Conservation (phyloP, 2,329 filamentous ascomycete species). For the Ophiostoma himal-ulmi region DNA sequence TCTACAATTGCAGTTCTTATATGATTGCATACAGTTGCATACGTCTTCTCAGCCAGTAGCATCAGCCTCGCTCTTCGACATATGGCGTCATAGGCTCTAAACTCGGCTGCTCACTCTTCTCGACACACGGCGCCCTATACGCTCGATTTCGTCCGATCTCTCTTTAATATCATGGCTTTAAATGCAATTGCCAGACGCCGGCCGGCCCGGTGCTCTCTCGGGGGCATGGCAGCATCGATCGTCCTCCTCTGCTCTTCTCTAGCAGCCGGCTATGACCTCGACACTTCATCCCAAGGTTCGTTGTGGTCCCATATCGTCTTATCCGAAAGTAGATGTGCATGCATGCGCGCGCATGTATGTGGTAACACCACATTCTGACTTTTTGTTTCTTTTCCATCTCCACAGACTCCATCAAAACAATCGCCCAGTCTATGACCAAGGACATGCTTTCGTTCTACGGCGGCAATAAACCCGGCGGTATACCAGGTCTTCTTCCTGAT, state of each 20-base stretch:
- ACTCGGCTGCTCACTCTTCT: not conserved
- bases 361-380: slow-evolving; percentile 11
- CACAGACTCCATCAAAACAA: slow-evolving; percentile 44
- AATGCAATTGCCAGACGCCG: not conserved
- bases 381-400: not conserved
- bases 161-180: not conserved
- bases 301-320: not conserved
- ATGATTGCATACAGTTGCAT: not conserved
- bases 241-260: slow-evolving; percentile 11
- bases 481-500: slow-evolving; percentile 42
- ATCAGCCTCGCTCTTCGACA: not conserved
- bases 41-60: not conserved
- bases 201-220: slow-evolving; percentile 14
- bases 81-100: not conserved
- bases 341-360: not conserved
- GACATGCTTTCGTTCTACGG: slow-evolving; percentile 44
- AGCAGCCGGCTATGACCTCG: slow-evolving; percentile 21
- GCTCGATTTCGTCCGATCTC: not conserved
- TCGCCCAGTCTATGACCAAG: slow-evolving; percentile 44
- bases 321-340: not conserved
- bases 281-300: slow-evolving; percentile 20
- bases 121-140: not conserved
- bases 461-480: slow-evolving; percentile 45
- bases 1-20: not conserved
- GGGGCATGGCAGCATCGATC: not conserved